phyloP scores from a whole-genome alignment of 768 basidiomycete species.

The Cystobasidium onofrii region DNA sequence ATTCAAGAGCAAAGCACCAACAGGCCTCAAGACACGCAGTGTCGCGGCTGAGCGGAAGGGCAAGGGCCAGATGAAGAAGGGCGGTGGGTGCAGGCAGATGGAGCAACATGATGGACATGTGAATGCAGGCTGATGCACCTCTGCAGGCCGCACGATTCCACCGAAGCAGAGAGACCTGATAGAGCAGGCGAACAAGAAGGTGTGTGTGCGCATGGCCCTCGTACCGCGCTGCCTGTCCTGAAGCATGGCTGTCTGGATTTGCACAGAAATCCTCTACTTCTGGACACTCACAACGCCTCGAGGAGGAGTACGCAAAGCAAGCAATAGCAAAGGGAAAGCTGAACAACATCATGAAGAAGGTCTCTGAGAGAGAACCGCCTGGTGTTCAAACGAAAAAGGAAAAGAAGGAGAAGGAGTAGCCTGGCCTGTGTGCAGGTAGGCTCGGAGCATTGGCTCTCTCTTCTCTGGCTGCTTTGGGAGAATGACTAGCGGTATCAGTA shows the following conservation, averaged over 20 bases:
- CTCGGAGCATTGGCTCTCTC: no score
- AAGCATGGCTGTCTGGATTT: neutral
- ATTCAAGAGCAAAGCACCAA: slow-evolving; percentile 17
- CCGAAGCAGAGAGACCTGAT: slow-evolving; percentile 26
- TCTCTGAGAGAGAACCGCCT: neutral
- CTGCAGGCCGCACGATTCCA: slow-evolving; percentile 12
- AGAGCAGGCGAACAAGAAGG: slow-evolving; percentile 20
- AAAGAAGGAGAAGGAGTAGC: neutral
- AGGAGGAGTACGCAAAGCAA: slow-evolving; percentile 8
- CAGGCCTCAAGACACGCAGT: neutral
- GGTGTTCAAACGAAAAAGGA: neutral
- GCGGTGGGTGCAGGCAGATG: slow-evolving; percentile 7
- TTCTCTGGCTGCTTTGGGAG: no score
- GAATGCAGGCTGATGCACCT: neutral
- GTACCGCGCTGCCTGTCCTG: neutral
- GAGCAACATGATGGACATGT: neutral
- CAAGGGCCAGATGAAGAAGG: slow-evolving; percentile 22
- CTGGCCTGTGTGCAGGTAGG: neutral
- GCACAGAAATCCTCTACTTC: neutral
- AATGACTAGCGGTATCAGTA: neutral
- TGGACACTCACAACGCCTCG: slow-evolving; percentile 10
- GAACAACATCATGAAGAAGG: slow-evolving; percentile 21
- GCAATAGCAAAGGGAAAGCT: slow-evolving; percentile 16
- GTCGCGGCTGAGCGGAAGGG: neutral
- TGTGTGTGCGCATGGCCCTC: neutral